Percentiles rank a stretch among this genome's conserved stretches.
phyloP scores from a whole-genome alignment of 352 stramenopile species.

The Phytophthora pseudosyringae region DNA sequence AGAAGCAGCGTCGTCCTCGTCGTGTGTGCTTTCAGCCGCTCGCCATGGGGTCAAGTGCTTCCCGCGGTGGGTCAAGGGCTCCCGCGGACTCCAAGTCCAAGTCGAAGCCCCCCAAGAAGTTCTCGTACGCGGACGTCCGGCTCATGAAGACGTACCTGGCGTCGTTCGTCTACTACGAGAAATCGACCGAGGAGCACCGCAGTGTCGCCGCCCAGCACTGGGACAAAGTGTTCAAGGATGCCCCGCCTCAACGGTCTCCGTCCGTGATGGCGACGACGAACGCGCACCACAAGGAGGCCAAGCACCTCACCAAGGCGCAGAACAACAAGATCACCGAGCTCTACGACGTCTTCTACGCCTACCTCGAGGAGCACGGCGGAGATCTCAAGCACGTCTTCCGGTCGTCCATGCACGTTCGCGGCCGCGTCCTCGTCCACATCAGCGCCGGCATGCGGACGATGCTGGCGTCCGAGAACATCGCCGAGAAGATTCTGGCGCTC shows the following conservation, averaged over 20 bases:
- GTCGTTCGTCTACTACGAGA: conserved; percentile 45
- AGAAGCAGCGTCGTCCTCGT: conserved; percentile 11
- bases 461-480: conserved; percentile 40
- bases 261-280: background rate
- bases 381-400: conserved; percentile 61
- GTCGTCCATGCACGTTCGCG: conserved; percentile 55
- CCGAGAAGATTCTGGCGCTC: conserved; percentile 45
- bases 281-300: conserved; percentile 20
- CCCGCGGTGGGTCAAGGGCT: conserved; percentile 4
- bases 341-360: conserved; percentile 64
- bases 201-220: conserved; percentile 49
- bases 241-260: conserved; percentile 11
- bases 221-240: conserved; percentile 48
- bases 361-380: conserved; percentile 49
- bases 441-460: conserved; percentile 59
- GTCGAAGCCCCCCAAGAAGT: conserved; percentile 34
- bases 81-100: conserved; percentile 9
- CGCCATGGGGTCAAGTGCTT: conserved; percentile 31
- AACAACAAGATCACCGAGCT: conserved; percentile 49
- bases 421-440: conserved; percentile 59
- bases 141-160: conserved; percentile 52
- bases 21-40: conserved; percentile 5
- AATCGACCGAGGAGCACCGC: conserved; percentile 52
- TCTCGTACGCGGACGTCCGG: conserved; percentile 35
- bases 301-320: conserved; percentile 34